A percentile compares a stretch with the other conserved stretches of the same genome.
Conservation (phyloP, 2,329 filamentous ascomycete genomes). For the Neodidymelliopsis sp. region DNA sequence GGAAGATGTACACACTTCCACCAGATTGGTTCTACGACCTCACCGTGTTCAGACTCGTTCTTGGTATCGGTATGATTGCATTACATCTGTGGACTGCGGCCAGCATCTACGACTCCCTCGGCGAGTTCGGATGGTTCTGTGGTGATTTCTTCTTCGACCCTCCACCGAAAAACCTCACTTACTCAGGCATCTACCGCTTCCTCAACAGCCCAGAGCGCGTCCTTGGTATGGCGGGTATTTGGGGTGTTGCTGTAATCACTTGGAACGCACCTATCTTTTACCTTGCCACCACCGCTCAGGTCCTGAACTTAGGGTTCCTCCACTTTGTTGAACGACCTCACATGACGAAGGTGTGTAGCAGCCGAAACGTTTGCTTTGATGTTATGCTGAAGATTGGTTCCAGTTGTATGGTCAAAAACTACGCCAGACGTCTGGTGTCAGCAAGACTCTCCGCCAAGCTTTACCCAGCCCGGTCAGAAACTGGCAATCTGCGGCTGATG, state of each 20-base stretch:
- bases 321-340: slow-evolving; percentile 94
- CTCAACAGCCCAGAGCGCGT: slow-evolving; percentile 97
- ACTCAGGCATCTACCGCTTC: slow-evolving; percentile 97
- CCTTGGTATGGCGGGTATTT: slow-evolving; percentile 91
- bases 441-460: slow-evolving; percentile 87
- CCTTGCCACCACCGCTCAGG: slow-evolving; percentile 83
- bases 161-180: slow-evolving; percentile 80
- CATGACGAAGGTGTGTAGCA: slow-evolving; percentile 69
- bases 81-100: slow-evolving; percentile 92
- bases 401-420: slow-evolving; percentile 83
- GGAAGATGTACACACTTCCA: slow-evolving; percentile 95
- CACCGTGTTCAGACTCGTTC: slow-evolving; percentile 82
- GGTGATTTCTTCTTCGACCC: slow-evolving; percentile 98
- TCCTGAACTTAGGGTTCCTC: slow-evolving; percentile 85
- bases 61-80: slow-evolving; percentile 80
- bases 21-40: slow-evolving; percentile 87
- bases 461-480: slow-evolving; percentile 83
- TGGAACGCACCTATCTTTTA: slow-evolving; percentile 87
- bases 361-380: not conserved
- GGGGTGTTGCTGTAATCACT: slow-evolving; percentile 93
- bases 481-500: slow-evolving; percentile 86
- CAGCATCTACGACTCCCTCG: slow-evolving; percentile 93
- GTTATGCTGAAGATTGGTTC: not conserved
- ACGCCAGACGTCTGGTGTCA: slow-evolving; percentile 86
- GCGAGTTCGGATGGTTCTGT: slow-evolving; percentile 99